phyloP scores from a whole-genome alignment of 768 basidiomycete species.

The Boletus rex-veris region DNA sequence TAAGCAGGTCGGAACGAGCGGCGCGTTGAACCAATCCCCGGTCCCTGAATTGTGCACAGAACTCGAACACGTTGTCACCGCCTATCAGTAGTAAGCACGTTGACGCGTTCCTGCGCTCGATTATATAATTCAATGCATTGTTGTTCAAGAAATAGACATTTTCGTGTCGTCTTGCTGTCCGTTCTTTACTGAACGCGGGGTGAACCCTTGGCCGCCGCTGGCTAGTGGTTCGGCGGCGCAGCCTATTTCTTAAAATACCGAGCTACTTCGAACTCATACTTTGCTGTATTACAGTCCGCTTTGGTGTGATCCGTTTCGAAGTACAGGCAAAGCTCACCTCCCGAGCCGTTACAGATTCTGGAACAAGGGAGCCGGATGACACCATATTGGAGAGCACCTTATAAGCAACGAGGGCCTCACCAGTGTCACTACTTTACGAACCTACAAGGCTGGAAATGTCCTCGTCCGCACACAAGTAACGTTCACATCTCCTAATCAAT shows the following conservation, averaged over 20 bases:
- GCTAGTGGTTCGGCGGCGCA: conserved; percentile 1
- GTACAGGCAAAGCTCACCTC: background rate
- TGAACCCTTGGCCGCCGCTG: background rate
- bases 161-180: background rate
- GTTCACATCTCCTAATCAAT: background rate
- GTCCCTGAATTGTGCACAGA: background rate
- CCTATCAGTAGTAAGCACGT: conserved; percentile 1
- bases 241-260: background rate
- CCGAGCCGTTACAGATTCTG: conserved; percentile 11
- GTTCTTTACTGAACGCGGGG: background rate
- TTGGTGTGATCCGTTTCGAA: conserved; percentile 7
- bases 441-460: conserved; percentile 2
- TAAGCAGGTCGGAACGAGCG: background rate
- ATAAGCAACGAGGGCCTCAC: background rate
- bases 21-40: background rate
- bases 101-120: background rate
- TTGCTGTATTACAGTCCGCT: conserved; percentile 18
- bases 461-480: conserved; percentile 10
- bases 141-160: background rate
- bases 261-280: background rate
- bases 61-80: conserved; percentile 1
- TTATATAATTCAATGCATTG: background rate
- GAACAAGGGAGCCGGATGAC: background rate
- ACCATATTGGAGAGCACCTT: conserved; percentile 1
- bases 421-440: background rate